A percentile compares a stretch with the other conserved stretches of the same genome.
Conservation (phyloP, 2,329 filamentous ascomycete species). For the Ophiostoma sp. region DNA sequence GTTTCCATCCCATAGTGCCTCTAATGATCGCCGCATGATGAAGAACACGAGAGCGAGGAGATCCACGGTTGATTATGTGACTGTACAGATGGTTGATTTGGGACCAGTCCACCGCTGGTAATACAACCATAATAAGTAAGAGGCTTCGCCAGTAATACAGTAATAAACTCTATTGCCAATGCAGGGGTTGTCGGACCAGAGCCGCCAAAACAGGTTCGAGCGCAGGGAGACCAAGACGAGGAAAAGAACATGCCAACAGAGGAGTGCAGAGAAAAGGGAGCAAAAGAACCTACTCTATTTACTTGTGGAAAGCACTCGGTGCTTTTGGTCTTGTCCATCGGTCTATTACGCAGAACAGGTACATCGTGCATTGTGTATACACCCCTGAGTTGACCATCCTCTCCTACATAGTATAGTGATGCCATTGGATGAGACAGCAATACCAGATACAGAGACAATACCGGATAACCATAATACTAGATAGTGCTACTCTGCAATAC, state of each 20-base stretch:
- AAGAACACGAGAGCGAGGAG: not conserved
- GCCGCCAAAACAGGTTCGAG: conserved; percentile 3
- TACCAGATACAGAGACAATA: not conserved
- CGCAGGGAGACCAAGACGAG: not conserved
- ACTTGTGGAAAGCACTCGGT: too few relatives aligned
- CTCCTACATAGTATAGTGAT: not conserved
- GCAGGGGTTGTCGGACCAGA: conserved; percentile 6
- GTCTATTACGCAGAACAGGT: too few relatives aligned
- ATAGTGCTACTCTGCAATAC: too few relatives aligned
- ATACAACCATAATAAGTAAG: too few relatives aligned
- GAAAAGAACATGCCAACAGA: not conserved
- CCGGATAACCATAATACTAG: too few relatives aligned
- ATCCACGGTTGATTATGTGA: not conserved
- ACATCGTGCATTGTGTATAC: not conserved
- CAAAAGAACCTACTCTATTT: not conserved
- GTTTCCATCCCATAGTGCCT: not conserved
- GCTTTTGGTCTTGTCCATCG: too few relatives aligned
- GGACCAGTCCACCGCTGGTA: too few relatives aligned
- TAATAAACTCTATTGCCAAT: not conserved
- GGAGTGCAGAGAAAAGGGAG: not conserved
- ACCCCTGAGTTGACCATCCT: not conserved
- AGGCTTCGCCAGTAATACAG: too few relatives aligned
- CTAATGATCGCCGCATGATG: not conserved
- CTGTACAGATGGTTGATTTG: too few relatives aligned
- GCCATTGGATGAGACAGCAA: not conserved